Conservation (phyloP, 257 asterid genomes). For the Capsicum pubescens region DNA sequence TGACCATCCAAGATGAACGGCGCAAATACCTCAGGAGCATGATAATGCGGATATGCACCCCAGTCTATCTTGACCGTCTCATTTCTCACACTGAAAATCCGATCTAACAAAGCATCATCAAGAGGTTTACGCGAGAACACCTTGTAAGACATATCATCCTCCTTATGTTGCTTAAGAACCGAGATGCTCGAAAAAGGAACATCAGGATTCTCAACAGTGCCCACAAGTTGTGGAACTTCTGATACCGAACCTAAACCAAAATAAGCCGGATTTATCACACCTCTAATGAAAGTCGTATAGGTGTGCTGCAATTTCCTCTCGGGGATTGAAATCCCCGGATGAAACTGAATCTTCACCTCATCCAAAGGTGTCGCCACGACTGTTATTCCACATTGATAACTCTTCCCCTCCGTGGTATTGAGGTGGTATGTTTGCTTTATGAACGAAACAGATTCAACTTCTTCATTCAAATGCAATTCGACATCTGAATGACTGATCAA, state of each 20-base stretch:
- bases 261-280: conserved; percentile 83
- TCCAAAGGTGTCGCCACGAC: conserved; percentile 97
- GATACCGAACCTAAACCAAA: conserved; percentile 66
- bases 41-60: conserved; percentile 94
- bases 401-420: conserved; percentile 73
- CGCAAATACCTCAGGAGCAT: conserved; percentile 85
- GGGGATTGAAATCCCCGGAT: conserved; percentile 77
- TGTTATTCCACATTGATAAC: conserved; percentile 70
- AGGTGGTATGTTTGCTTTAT: conserved; percentile 69
- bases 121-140: conserved; percentile 78
- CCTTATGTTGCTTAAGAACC: conserved; percentile 62
- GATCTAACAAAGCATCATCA: conserved; percentile 70
- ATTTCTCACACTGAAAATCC: conserved; percentile 75
- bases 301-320: conserved; percentile 92
- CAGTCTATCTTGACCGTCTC: conserved; percentile 78
- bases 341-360: conserved; percentile 70
- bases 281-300: conserved; percentile 82
- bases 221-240: conserved; percentile 85
- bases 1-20: conserved; percentile 70
- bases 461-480: conserved; percentile 76
- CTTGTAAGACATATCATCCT: conserved; percentile 80
- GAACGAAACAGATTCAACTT: conserved; percentile 74
- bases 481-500: conserved; percentile 72
- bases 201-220: conserved; percentile 75
- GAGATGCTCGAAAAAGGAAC: conserved; percentile 88